Evolutionary conservation across 2,329 filamentous ascomycete genomes (phyloP), one percentile per base, ranked within the genome.

Genomic region (Pseudodiploospora longispora): DNA sequence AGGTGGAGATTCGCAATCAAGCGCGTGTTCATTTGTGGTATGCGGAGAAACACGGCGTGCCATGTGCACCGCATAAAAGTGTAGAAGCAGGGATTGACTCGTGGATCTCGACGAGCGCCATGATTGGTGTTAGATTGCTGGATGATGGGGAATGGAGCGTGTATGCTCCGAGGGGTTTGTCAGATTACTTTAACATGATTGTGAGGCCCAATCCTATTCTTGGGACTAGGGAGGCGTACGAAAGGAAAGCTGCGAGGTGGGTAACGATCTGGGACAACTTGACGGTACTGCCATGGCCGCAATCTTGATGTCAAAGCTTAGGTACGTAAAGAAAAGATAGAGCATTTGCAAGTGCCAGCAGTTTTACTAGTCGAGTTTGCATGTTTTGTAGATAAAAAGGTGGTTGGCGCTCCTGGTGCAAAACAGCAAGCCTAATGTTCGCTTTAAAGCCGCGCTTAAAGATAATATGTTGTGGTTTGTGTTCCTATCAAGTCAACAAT

Each of bases 1-100:
- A 64, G 28, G 56, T 66, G 1, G 63, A 66, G 46, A 64, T 66
- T 10, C 59, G 63, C 10, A 66, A 66, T 34, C 63, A 66, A 41
- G 63, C 63, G 3, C 57, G 63, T 6, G 63, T 66, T 8, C 63
- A 66, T 36, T 48, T 66, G 0, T 66, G 63, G 63, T 66, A 64
- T 19, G 51, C 50, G 40, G 35, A 55, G 30, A 62, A 59, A 34
- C 62, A 59, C 10, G 60, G 63, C 5, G 46, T 49, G 0, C 49
- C 55, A 2, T 65, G 61, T 28, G 50, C 63, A 1, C 50, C 49
- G 8, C 61, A 64, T 10, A 36, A 35, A 8, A 61, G 58, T 0
- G 53, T 55, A 0, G 63, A 66, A 30, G 56, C 52, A 1, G 61
- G 59, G 0, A 66, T 66, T 38, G 53, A 55, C 19, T 49, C 57